These are phyloP conservation scores for Athelia sp. DNA, from an alignment of 1,284 basidiomycete genomes.

Conservation along the genomic window DNA sequence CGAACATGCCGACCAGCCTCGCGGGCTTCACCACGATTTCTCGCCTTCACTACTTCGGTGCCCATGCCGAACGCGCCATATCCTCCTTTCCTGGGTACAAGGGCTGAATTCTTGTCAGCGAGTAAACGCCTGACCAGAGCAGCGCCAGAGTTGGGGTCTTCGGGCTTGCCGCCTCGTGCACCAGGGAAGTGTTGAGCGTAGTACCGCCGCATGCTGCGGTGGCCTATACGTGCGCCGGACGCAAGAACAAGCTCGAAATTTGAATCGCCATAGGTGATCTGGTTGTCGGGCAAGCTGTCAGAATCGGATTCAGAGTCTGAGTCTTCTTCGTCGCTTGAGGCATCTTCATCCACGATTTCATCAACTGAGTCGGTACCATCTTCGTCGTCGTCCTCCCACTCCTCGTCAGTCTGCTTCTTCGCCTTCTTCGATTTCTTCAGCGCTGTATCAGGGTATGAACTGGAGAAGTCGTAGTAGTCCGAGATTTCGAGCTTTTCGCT, in stretches of 20 bases:
- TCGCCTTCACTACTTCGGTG: constrained; percentile 81
- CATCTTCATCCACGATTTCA: constrained; percentile 43
- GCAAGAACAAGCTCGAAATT: constrained; percentile 91
- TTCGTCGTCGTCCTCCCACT: constrained; percentile 59
- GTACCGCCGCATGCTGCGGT: constrained; percentile 83
- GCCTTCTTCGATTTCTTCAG: constrained; percentile 26
- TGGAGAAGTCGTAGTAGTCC: constrained; percentile 91
- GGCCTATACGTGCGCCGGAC: constrained; percentile 89
- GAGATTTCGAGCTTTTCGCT: constrained; percentile 83
- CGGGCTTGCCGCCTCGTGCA: constrained; percentile 31
- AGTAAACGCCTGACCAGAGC: constrained; percentile 72
- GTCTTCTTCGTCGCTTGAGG: constrained; percentile 31
- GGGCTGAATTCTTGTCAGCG: constrained; percentile 74
- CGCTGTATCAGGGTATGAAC: constrained; percentile 67
- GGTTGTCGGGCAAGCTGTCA: constrained; percentile 46
- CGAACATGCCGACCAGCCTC: constrained; percentile 88
- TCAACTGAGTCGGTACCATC: constrained; percentile 46
- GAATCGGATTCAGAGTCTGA: constrained; percentile 28
- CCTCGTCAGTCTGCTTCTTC: constrained; percentile 33
- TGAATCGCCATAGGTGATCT: constrained; percentile 70
- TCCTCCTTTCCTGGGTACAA: constrained; percentile 83
- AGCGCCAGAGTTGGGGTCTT: constrained; percentile 66
- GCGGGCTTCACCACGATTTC: constrained; percentile 90
- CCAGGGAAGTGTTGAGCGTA: constrained; percentile 77
- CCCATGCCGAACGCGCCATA: constrained; percentile 82